Evolutionary conservation across 257 asterid species (phyloP), one percentile per base, ranked within the genome.

Genomic region (Capsicum chinense): DNA sequence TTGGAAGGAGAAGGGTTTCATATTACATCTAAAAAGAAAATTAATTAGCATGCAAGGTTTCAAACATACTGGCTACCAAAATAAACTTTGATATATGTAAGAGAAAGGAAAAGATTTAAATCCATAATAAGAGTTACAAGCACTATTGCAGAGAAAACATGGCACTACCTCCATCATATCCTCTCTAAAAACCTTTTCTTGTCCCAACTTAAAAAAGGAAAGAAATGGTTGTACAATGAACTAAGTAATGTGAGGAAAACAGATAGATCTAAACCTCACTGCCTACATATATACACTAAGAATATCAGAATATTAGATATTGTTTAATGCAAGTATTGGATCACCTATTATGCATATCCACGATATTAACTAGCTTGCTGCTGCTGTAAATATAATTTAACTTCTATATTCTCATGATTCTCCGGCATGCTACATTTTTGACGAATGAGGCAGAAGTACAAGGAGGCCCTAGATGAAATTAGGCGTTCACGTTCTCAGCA

Each of bases 181-280:
- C 44, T 74, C 62, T 52, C 47, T 12, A 19, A 54, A 60, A 33
- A 19, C 81, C 62, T 74, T 74, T 74, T 74, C 81, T 50, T 50
- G 10, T 21, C 81, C 63, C 44, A 26, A 33, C 63, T 76, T 54
- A 15, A 76, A 76, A 76, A 76, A 54, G 81, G 81, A 54, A 76
- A 76, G 64, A 76, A 76, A 21, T 21, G 42, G 81, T 50, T 19
- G 60, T 19, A 10, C 59, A 73, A 76, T 52, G 47, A 15, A 21
- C 62, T 52, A 52, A 74, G 80, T 74, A 73, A 5, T 73, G 80
- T 47, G 59, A 50, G 47, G 62, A 16, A 74, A 66, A 50, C n/a
- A 19, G 19, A 50, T 74, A 50, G 21, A 73, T 73, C 17, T 50
- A 71, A 44, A 48, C 79, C 17, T 48, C 37, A 71, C 8, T 17